phyloP scores from a whole-genome alignment of 2,329 filamentous ascomycete species.

The Talaromyces sp. region DNA sequence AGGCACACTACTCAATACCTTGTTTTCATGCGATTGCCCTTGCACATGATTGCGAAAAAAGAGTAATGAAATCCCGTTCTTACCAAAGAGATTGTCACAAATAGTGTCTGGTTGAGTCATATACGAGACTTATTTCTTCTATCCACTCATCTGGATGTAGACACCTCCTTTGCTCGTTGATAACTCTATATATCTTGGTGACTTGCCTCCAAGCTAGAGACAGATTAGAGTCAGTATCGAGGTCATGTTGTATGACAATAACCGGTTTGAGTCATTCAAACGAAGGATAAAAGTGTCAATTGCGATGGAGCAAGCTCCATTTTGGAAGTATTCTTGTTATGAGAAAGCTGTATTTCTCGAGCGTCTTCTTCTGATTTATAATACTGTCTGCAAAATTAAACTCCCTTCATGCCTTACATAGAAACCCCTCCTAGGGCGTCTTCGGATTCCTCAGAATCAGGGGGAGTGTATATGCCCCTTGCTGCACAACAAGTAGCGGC shows the following conservation, averaged over 20 bases:
- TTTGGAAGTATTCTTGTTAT: not conserved
- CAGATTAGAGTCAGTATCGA: not conserved
- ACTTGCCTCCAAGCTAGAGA: not conserved
- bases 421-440: not conserved
- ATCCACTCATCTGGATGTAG: not conserved
- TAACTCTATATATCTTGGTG: not conserved
- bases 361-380: not conserved
- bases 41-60: too few relatives aligned
- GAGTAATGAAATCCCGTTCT: too few relatives aligned
- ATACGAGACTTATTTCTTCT: not conserved
- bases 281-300: not conserved
- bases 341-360: not conserved
- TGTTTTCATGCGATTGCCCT: too few relatives aligned
- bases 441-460: too few relatives aligned
- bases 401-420: not conserved
- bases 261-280: not conserved
- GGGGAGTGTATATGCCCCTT: too few relatives aligned
- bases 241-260: not conserved
- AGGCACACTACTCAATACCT: too few relatives aligned
- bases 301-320: not conserved
- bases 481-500: not conserved
- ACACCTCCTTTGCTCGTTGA: not conserved
- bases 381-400: not conserved
- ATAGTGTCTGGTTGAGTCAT: not conserved
- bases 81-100: too few relatives aligned